Evolutionary conservation across 768 basidiomycete species (phyloP), one percentile per base, ranked within the genome.

Genomic region (Pleurotus sapidus): DNA sequence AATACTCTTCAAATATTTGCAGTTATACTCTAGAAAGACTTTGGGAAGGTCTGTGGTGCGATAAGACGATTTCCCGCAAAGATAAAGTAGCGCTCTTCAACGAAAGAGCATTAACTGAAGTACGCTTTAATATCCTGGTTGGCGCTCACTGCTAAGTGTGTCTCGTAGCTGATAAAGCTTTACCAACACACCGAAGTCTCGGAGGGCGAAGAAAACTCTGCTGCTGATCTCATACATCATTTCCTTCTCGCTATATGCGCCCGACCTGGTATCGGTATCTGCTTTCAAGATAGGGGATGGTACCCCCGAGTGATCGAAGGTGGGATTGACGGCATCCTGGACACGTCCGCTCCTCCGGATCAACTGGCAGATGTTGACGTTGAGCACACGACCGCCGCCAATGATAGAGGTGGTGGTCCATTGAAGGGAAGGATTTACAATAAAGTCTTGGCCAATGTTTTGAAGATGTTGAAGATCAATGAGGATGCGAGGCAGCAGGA

Each of bases 271-370:
- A 72, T 77, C 11, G 95, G 95, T 0, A 77, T 97, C 12, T 98
- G 95, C 65, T 97, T 96, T 72, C 84, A 76, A 51, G 93, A 95
- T 64, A 79, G 83, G 6, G 95, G 95, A 2, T 98, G 95, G 95
- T 98, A 97, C 63, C 85, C 85, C 3, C 84, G 91, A 2, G 87
- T 88, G 59, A 67, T 69, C 2, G 80, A 79, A 42, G 20, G 39
- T 20, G 51, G 51, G 11, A 42, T 54, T 23, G 51, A 54, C 24
- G 51, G 51, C n/a, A 37, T 40, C 11, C 30, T 51, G 27, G 51
- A 18, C 17, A 7, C 18, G 7, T 11, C n/a, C 9, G 34, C 15
- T 72, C 70, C 15, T 42, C 49, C 39, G 9, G 78, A 78, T 8
- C 70, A 71, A 1, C 70, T 76, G 7, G 74, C 71, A 23, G 80